Evolutionary conservation across 2,329 filamentous ascomycete species (phyloP).

Genomic region (Geosmithia morbida): DNA sequence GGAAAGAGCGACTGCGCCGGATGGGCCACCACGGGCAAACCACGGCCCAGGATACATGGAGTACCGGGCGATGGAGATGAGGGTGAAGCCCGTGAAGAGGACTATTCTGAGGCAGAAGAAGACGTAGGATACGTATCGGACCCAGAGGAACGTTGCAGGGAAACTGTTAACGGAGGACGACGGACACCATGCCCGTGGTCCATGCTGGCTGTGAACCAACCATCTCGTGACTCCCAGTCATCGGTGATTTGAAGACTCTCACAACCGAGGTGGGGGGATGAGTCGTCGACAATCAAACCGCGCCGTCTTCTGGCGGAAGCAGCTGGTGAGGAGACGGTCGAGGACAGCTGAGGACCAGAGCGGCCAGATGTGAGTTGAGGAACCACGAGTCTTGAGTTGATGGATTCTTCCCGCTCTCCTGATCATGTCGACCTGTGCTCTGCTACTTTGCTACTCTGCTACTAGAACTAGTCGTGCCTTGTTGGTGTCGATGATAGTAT

Average conservation of each 20-base stretch:
- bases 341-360: too few species aligned
- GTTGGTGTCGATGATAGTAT: too few species aligned
- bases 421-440: too few species aligned
- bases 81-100: constrained; percentile 39
- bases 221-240: constrained; percentile 20
- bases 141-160: constrained; percentile 43
- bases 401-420: too few species aligned
- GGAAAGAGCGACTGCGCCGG: constrained; percentile 55
- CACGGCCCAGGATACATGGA: constrained; percentile 52
- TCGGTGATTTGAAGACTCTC: not conserved
- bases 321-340: too few species aligned
- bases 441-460: too few species aligned
- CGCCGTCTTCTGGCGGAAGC: too few species aligned
- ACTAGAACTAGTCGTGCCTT: too few species aligned
- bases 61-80: constrained; percentile 45
- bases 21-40: constrained; percentile 49
- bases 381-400: too few species aligned
- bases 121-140: constrained; percentile 42
- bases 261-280: too few species aligned
- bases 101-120: constrained; percentile 46
- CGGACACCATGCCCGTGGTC: constrained; percentile 53
- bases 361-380: too few species aligned
- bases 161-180: constrained; percentile 45
- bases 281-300: too few species aligned
- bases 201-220: constrained; percentile 52